Percentiles rank a stretch among this genome's conserved stretches.
Conservation (phyloP, 108 stramenopile genomes). For the Conticribra guillardii region DNA sequence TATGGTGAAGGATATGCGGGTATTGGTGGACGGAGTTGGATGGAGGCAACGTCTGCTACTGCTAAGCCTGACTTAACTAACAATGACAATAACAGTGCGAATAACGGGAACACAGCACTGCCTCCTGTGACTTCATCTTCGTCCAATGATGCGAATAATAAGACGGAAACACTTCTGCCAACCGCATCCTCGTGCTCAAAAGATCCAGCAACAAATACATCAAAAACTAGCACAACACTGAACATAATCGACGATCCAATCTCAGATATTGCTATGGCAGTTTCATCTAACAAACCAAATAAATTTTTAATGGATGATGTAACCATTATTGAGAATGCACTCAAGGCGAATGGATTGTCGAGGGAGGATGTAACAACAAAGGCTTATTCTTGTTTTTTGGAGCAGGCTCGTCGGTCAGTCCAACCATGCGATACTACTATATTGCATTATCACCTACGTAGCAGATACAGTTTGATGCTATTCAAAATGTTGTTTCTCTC, state of each 20-base stretch:
- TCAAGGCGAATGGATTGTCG: slow-evolving; percentile 59
- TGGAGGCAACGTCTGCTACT: slow-evolving; percentile 28
- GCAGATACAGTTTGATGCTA: too few relatives aligned
- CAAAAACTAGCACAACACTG: too few relatives aligned
- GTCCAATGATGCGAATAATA: background rate
- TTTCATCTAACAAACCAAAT: slow-evolving; percentile 1
- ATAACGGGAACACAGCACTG: background rate
- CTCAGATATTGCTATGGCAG: too few relatives aligned
- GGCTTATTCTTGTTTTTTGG: slow-evolving; percentile 74
- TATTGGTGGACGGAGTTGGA: slow-evolving; percentile 30
- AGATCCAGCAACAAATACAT: too few relatives aligned
- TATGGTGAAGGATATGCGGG: slow-evolving; percentile 35
- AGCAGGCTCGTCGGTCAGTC: slow-evolving; percentile 67
- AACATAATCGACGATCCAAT: too few relatives aligned
- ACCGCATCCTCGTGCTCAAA: background rate
- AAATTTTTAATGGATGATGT: slow-evolving; percentile 66
- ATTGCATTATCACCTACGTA: too few relatives aligned
- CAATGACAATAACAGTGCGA: background rate
- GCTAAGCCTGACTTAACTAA: too few relatives aligned
- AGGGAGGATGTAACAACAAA: slow-evolving; percentile 71
- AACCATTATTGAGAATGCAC: slow-evolving; percentile 63
- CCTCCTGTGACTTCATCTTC: slow-evolving; percentile 3
- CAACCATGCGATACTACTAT: too few relatives aligned
- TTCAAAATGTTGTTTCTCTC: too few relatives aligned
- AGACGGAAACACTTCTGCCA: background rate